Conservation (phyloP, 164 flowering plant species). For the Houttuynia cordata region DNA sequence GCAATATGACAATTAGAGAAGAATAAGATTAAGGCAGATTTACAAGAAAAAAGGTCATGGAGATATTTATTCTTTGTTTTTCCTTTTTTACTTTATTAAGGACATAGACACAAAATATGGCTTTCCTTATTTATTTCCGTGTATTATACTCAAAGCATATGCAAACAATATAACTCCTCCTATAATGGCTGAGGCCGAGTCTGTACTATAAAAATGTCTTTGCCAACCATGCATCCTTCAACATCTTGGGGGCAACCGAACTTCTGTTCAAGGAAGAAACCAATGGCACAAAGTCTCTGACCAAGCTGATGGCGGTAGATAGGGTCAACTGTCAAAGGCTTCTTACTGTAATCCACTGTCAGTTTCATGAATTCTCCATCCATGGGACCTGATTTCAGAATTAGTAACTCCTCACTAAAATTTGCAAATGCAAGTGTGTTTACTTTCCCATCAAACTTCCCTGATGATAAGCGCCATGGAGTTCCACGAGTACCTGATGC, state of each 20-base stretch:
- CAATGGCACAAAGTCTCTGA: conserved; percentile 63
- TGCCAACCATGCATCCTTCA: conserved; percentile 82
- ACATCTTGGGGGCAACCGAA: conserved; percentile 87
- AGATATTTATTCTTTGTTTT: too few species aligned
- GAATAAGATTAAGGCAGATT: too few species aligned
- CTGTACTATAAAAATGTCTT: conserved; percentile 69
- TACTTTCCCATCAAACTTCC: conserved; percentile 69
- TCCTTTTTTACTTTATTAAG: too few species aligned
- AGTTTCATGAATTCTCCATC: conserved; percentile 55
- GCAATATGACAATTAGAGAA: too few species aligned
- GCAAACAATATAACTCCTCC: background rate
- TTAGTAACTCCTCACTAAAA: conserved; percentile 76
- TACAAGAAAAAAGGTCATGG: too few species aligned
- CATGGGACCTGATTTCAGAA: conserved; percentile 46
- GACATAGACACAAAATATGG: too few species aligned
- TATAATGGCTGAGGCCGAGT: conserved; percentile 66
- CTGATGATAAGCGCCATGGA: conserved; percentile 71
- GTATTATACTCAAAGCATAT: too few species aligned
- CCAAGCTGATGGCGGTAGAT: conserved; percentile 55
- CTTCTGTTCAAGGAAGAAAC: conserved; percentile 67
- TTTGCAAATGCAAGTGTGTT: conserved; percentile 75
- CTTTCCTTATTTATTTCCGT: too few species aligned
- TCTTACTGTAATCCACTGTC: conserved; percentile 84
- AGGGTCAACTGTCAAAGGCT: conserved; percentile 59
- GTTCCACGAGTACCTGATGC: conserved; percentile 97